These are phyloP conservation scores for Musa troglodytarum DNA, from an alignment of 176 grass and related monocot species.

Conservation along the genomic window DNA sequence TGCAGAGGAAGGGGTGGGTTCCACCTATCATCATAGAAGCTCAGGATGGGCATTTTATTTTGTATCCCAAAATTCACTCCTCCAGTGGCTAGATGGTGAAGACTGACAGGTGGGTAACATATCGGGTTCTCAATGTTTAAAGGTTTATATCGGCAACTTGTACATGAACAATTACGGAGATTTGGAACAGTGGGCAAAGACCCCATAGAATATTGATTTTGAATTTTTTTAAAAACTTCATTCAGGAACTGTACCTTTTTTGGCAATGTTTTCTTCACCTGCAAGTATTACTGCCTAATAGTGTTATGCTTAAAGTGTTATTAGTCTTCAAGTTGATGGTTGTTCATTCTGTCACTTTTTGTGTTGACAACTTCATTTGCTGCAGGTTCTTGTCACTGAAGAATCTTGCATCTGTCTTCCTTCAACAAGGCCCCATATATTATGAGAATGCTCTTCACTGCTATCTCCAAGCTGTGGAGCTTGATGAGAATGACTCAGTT, in stretches of 20 bases:
- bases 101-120: too few species aligned
- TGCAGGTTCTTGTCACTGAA: slow-evolving; percentile 86
- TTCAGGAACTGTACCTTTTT: neutral
- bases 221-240: neutral
- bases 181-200: neutral
- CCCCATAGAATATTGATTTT: neutral
- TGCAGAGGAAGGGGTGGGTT: too few species aligned
- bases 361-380: neutral
- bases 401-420: slow-evolving; percentile 88
- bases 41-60: too few species aligned
- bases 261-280: too few species aligned
- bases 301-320: neutral
- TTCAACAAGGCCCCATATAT: slow-evolving; percentile 56
- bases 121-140: too few species aligned
- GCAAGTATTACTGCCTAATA: too few species aligned
- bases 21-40: too few species aligned
- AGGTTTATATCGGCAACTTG: too few species aligned
- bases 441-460: slow-evolving; percentile 84
- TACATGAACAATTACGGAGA: too few species aligned
- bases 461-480: slow-evolving; percentile 89
- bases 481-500: slow-evolving; percentile 89
- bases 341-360: slow-evolving; percentile 2
- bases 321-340: slow-evolving; percentile 21
- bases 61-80: too few species aligned
- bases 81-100: too few species aligned